These are phyloP conservation scores for Yamadazyma atmosphaerica DNA, from an alignment of 1,139 yeast species.

Conservation along the genomic window DNA sequence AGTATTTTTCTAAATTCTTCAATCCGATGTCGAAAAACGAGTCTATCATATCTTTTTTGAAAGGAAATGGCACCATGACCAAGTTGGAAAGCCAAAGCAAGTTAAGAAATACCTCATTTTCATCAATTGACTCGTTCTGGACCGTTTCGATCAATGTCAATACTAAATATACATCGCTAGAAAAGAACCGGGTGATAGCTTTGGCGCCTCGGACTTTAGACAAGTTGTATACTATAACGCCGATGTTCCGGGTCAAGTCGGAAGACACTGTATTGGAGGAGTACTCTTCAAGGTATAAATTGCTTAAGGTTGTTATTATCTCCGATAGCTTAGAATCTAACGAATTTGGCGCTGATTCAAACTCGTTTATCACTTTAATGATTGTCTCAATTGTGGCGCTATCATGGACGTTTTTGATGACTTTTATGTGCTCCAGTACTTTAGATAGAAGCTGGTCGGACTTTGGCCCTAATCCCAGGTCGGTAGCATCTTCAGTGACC, in stretches of 20 bases:
- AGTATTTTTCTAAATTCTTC: constrained; percentile 22
- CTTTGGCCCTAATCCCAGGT: not conserved
- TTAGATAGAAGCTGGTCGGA: not conserved
- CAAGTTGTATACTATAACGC: constrained; percentile 52
- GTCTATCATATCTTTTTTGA: constrained; percentile 37
- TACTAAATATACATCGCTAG: constrained; percentile 57
- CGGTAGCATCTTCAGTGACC: too few species aligned
- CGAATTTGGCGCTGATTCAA: constrained; percentile 57
- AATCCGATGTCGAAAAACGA: constrained; percentile 35
- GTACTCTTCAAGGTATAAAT: constrained; percentile 22
- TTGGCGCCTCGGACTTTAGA: constrained; percentile 70
- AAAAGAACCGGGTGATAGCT: constrained; percentile 54
- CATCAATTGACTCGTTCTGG: constrained; percentile 27
- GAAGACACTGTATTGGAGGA: not conserved
- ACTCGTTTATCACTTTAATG: constrained; percentile 32
- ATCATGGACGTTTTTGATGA: not conserved
- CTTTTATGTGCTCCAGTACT: not conserved
- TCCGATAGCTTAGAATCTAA: constrained; percentile 41
- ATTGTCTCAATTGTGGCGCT: constrained; percentile 3
- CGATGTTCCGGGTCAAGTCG: constrained; percentile 12
- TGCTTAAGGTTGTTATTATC: constrained; percentile 31
- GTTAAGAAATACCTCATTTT: constrained; percentile 56
- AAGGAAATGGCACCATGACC: constrained; percentile 68
- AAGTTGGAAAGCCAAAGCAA: constrained; percentile 76
- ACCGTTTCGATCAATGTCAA: constrained; percentile 31